Evolutionary conservation across 192 early-diverging fungal genomes (phyloP).

Genomic region (Coemansia sp.): DNA sequence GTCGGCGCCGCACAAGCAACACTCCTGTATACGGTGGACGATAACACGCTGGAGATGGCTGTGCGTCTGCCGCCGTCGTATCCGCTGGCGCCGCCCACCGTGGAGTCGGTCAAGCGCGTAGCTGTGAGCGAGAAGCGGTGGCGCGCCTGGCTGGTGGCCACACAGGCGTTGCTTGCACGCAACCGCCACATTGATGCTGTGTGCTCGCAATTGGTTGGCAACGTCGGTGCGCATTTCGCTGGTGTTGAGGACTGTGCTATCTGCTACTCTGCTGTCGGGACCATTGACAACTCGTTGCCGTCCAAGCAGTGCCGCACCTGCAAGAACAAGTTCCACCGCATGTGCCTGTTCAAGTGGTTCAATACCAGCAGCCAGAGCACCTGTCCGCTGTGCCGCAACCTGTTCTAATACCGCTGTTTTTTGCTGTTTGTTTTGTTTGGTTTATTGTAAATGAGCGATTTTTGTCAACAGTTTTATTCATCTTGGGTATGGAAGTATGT

Average conservation of each 20-base stretch:
- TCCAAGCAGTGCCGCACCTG: constrained; percentile 89
- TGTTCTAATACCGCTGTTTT: constrained; percentile 24
- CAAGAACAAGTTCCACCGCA: constrained; percentile 91
- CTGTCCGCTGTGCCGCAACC: constrained; percentile 68
- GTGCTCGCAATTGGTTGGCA: constrained; percentile 74
- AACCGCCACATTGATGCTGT: constrained; percentile 82
- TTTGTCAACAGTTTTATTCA: not conserved
- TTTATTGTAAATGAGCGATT: too few relatives aligned
- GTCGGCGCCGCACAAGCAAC: constrained; percentile 24
- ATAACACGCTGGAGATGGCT: constrained; percentile 53
- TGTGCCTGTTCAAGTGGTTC: constrained; percentile 93
- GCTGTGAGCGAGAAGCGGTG: constrained; percentile 57
- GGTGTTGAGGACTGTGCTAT: constrained; percentile 98
- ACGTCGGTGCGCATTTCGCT: constrained; percentile 89
- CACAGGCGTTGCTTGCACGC: constrained; percentile 61
- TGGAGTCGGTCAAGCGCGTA: constrained; percentile 46
- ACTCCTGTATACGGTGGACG: constrained; percentile 43
- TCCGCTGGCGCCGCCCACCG: constrained; percentile 36
- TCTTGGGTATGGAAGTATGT: too few relatives aligned
- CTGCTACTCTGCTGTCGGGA: constrained; percentile 94
- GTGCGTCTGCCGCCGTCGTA: constrained; percentile 50
- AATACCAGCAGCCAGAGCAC: constrained; percentile 66
- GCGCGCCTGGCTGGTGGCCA: constrained; percentile 55
- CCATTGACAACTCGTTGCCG: constrained; percentile 83
- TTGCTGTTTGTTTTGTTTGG: not conserved